phyloP scores from a whole-genome alignment of 75 land plant genomes.

The Selaginella moellendorffii region DNA sequence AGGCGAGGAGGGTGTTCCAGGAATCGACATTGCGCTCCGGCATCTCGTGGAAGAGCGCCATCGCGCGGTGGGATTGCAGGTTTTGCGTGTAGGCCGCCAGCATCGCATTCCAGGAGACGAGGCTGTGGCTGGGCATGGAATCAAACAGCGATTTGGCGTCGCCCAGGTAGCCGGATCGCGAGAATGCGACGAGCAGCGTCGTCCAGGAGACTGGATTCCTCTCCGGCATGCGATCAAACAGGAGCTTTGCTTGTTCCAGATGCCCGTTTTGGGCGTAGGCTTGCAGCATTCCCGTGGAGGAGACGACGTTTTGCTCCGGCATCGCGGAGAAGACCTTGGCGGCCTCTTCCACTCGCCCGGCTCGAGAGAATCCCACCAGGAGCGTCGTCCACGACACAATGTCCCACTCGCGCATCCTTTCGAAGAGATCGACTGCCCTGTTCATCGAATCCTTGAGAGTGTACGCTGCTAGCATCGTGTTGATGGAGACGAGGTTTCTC shows the following conservation, averaged over 20 bases:
- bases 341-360: slow-evolving; percentile 19
- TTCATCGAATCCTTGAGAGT: no score
- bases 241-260: slow-evolving; percentile 22
- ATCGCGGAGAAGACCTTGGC: slow-evolving; percentile 23
- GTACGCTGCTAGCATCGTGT: no score
- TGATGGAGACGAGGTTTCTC: no score
- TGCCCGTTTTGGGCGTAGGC: no score
- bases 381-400: neutral
- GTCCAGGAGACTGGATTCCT: slow-evolving; percentile 33
- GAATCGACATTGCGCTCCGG: no score
- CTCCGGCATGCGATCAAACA: slow-evolving; percentile 26
- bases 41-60: slow-evolving; percentile 11
- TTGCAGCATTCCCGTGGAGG: no score
- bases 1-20: no score
- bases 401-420: neutral
- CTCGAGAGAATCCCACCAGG: slow-evolving; percentile 24
- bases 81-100: slow-evolving; percentile 31
- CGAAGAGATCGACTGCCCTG: neutral
- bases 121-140: no score
- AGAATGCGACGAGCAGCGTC: no score
- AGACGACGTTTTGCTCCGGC: no score
- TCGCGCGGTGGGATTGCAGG: slow-evolving; percentile 2
- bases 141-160: no score
- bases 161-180: no score
- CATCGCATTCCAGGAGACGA: slow-evolving; percentile 50